Evolutionary conservation across 495 filamentous ascomycete genomes (phyloP), one percentile per base, ranked within the genome.

Genomic region (Cudoniella acicularis): DNA sequence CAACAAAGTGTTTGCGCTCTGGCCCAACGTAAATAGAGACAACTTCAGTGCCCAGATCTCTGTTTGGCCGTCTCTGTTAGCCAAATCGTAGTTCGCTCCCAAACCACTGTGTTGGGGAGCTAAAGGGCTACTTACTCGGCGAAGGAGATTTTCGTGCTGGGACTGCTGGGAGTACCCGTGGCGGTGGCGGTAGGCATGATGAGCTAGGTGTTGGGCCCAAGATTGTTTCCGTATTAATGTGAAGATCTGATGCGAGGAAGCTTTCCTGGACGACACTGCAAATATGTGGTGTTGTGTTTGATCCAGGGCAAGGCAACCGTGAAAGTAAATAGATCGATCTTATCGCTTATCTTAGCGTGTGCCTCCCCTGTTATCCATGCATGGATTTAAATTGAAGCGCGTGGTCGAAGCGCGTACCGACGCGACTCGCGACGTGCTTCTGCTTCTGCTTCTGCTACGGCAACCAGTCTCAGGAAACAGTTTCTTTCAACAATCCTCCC

Each of bases 1-100:
- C 48, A 1, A 56, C 22, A 42, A 41, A 61, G 16, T 27, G 26
- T 10, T 55, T 61, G 16, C 47, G 25, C 21, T 61, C 59, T 27
- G 59, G 43, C 1, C 59, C 59, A 9, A 47, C 59, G 20, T 22
- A 43, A 24, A 61, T 42, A 4, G 43, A 8, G 3, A 50, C 27
- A 18, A 52, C 10, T 16, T 50, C 52, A 20, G 24, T 21, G 17
- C 59, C 59, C 18, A 61, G 23, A 25, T 58, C 48, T 24, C 56
- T 58, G 30, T 36, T 13, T n/a, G n/a, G 13, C 30, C 6, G 30
- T 36, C 13, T 4, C 4, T 6, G 20, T 49, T 22, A 49, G 46
- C 46, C 20, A 49, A 20, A 17, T 23, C 2, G 16, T 49, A 21
- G 30, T 4, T 49, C 2, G 4, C 22, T 18, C n/a, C n/a, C n/a